Conservation (phyloP, 1,284 basidiomycete genomes). For the Boletus calvinii region DNA sequence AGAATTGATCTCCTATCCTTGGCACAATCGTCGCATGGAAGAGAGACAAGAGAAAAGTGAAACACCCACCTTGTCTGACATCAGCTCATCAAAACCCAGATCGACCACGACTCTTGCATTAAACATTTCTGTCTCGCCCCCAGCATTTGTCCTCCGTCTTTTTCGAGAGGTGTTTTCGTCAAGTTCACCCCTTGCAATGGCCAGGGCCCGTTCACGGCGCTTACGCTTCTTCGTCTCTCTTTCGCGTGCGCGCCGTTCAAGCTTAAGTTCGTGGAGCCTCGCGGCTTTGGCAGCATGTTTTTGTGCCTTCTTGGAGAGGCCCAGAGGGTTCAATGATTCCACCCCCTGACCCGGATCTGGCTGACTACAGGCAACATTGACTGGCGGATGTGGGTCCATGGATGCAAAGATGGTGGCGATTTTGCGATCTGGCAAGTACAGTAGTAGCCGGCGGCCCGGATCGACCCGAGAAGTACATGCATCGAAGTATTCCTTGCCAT, state of each 20-base stretch:
- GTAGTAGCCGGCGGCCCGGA: constrained; percentile 19
- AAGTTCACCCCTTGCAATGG: constrained; percentile 54
- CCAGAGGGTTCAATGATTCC: constrained; percentile 25
- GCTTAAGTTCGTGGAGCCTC: constrained; percentile 63
- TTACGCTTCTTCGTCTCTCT: constrained; percentile 70
- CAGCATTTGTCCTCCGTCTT: constrained; percentile 38
- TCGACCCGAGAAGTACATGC: no score
- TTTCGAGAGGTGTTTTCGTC: constrained; percentile 47
- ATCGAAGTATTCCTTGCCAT: not conserved
- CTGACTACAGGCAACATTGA: constrained; percentile 12
- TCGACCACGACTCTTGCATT: constrained; percentile 83
- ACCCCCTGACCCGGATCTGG: constrained; percentile 10
- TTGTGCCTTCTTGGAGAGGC: constrained; percentile 76
- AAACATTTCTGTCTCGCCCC: constrained; percentile 49
- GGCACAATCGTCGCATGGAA: constrained; percentile 17
- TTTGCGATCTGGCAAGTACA: constrained; percentile 1
- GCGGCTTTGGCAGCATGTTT: constrained; percentile 76
- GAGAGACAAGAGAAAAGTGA: constrained; percentile 19
- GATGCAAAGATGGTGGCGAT: not conserved
- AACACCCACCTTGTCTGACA: constrained; percentile 84
- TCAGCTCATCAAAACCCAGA: constrained; percentile 91
- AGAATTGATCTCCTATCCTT: constrained; percentile 79
- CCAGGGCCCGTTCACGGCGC: constrained; percentile 54
- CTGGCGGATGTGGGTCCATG: constrained; percentile 22
- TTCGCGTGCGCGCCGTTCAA: constrained; percentile 74